These are phyloP conservation scores for Botrytis sinoallii DNA, from an alignment of 2,329 filamentous ascomycete species.

Conservation along the genomic window DNA sequence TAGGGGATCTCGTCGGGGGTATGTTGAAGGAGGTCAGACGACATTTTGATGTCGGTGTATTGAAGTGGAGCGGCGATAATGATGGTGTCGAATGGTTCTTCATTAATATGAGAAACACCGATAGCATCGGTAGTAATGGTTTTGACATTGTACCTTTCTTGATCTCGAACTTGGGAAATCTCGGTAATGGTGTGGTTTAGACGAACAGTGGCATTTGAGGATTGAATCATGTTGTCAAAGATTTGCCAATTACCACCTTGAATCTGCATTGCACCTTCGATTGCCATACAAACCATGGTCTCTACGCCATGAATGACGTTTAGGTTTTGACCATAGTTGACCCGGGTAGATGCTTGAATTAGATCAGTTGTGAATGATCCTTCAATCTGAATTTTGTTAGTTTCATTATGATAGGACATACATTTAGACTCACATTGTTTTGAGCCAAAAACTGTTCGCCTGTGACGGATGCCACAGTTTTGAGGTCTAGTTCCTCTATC, in stretches of 20 bases:
- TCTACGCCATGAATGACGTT: constrained; percentile 84
- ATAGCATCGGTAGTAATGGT: constrained; percentile 23
- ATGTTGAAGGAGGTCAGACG: constrained; percentile 64
- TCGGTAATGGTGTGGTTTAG: constrained; percentile 66
- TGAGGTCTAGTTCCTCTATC: constrained; percentile 64
- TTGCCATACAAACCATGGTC: constrained; percentile 84
- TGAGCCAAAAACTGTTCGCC: constrained; percentile 69
- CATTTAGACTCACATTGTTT: constrained; percentile 50
- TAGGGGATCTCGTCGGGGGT: constrained; percentile 80
- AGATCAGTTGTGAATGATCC: constrained; percentile 72
- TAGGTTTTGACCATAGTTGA: constrained; percentile 92
- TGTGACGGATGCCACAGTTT: constrained; percentile 63
- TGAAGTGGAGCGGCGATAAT: constrained; percentile 83
- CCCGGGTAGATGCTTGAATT: constrained; percentile 84
- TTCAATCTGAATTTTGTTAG: constrained; percentile 49
- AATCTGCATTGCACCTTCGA: constrained; percentile 76
- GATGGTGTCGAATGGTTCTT: constrained; percentile 66
- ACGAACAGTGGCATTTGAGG: constrained; percentile 57
- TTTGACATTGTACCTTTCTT: constrained; percentile 47
- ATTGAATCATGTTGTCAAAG: constrained; percentile 75
- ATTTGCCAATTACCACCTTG: constrained; percentile 91
- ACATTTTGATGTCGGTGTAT: constrained; percentile 65
- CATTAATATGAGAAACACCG: constrained; percentile 18
- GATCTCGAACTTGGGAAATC: constrained; percentile 50
- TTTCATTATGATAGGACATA: not conserved